A percentile compares a stretch with the other conserved stretches of the same genome.
These are phyloP conservation scores for Globisporangium radiosum DNA, from an alignment of 352 stramenopile species.

Conservation along the genomic window DNA sequence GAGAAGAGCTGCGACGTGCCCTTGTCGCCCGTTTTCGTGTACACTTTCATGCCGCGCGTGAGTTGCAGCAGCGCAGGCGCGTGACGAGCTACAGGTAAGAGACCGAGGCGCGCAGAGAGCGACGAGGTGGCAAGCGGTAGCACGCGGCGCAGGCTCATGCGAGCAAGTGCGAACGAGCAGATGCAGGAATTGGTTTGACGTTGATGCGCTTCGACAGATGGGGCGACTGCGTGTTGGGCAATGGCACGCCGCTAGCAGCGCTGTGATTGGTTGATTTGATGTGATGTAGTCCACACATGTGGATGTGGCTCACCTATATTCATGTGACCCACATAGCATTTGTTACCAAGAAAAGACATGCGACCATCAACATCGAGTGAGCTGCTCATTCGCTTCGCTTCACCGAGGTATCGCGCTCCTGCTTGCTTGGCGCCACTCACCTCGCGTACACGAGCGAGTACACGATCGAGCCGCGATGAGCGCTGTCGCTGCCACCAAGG, in stretches of 20 bases:
- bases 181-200: not conserved
- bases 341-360: not conserved
- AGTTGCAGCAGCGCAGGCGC: not conserved
- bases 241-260: not conserved
- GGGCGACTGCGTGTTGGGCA: not conserved
- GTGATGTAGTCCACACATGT: not conserved
- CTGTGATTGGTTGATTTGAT: not conserved
- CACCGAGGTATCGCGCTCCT: no score
- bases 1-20: slow-evolving; percentile 90
- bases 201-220: not conserved
- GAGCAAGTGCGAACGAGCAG: not conserved
- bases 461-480: not conserved
- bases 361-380: not conserved
- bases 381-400: no score
- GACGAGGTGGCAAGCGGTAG: not conserved
- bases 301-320: not conserved
- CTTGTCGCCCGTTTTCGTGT: slow-evolving; percentile 91
- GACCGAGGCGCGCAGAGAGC: not conserved
- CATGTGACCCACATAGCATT: not conserved
- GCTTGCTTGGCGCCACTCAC: not conserved
- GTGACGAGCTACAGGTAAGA: not conserved
- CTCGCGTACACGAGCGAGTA: not conserved
- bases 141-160: slow-evolving; percentile 3
- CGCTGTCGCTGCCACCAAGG: not conserved
- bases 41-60: slow-evolving; percentile 75